Conservation (phyloP, 371 early-diverging fungal species). For the Rhizopus microsporus region DNA sequence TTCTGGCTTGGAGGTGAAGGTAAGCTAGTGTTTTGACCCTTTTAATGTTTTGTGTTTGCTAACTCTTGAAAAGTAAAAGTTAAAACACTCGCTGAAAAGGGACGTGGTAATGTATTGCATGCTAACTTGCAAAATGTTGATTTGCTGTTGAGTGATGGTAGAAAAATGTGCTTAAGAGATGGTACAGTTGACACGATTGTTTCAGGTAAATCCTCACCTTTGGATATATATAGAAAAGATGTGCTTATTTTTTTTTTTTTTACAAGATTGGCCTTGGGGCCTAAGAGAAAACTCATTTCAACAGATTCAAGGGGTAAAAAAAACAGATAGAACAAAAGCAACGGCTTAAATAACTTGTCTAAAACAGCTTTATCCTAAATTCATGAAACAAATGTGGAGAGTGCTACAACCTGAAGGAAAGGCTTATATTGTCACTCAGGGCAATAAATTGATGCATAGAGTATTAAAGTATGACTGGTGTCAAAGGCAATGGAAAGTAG, state of each 20-base stretch:
- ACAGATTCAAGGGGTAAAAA: constrained; percentile 39
- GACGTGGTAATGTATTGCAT: constrained; percentile 35
- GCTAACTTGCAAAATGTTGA: constrained; percentile 33
- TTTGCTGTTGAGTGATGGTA: constrained; percentile 40
- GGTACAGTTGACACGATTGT: constrained; percentile 37
- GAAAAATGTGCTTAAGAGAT: constrained; percentile 33
- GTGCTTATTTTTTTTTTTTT: neutral
- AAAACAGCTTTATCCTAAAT: constrained; percentile 45
- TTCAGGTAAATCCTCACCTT: constrained; percentile 30
- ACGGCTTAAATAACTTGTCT: neutral
- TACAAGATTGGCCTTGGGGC: constrained; percentile 53
- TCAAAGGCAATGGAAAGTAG: constrained; percentile 28
- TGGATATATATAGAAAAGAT: neutral
- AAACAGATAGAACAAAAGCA: neutral
- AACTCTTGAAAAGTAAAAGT: constrained; percentile 21
- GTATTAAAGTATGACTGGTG: constrained; percentile 44
- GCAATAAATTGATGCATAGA: constrained; percentile 38
- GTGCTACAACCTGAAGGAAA: constrained; percentile 33
- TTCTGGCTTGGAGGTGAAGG: constrained; percentile 53
- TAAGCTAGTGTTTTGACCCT: constrained; percentile 3
- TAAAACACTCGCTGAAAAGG: constrained; percentile 35
- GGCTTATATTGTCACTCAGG: constrained; percentile 52
- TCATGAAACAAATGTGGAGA: constrained; percentile 37
- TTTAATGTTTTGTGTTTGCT: neutral
- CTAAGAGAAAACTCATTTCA: constrained; percentile 38